Evolutionary conservation across 2,329 filamentous ascomycete genomes (phyloP).

Genomic region (Monilinia fructigena): DNA sequence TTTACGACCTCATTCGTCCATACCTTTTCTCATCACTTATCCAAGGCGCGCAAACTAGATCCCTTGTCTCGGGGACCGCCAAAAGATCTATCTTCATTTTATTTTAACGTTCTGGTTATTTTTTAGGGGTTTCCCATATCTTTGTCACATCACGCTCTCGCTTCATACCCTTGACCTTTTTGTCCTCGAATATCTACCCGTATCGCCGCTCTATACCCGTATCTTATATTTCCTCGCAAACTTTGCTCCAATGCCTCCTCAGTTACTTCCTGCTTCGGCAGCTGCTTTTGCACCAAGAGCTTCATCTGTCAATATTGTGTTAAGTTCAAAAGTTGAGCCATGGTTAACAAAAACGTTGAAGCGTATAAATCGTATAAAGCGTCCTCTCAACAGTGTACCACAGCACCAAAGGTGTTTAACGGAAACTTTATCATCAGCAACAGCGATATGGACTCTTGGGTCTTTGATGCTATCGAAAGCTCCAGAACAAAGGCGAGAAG

Average conservation of each 20-base stretch:
- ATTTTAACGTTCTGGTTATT: conserved; percentile 24
- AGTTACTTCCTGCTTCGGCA: conserved; percentile 91
- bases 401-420: conserved; percentile 96
- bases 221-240: conserved; percentile 20
- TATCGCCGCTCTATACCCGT: conserved; percentile 25
- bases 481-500: conserved; percentile 80
- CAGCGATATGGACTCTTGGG: conserved; percentile 91
- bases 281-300: conserved; percentile 90
- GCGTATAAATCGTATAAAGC: conserved; percentile 94
- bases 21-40: conserved; percentile 24
- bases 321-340: conserved; percentile 87
- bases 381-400: conserved; percentile 91
- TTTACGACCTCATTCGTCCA: conserved; percentile 28
- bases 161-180: conserved; percentile 28
- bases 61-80: conserved; percentile 53
- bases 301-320: conserved; percentile 89
- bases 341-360: conserved; percentile 97
- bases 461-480: conserved; percentile 91
- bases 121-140: background rate
- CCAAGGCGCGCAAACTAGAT: conserved; percentile 56
- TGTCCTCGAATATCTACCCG: conserved; percentile 26
- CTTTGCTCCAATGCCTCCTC: conserved; percentile 69
- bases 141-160: conserved; percentile 24
- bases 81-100: conserved; percentile 42
- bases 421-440: conserved; percentile 83